Evolutionary conservation across 495 filamentous ascomycete species (phyloP).

Genomic region (Trichoderma orchidacearum): DNA sequence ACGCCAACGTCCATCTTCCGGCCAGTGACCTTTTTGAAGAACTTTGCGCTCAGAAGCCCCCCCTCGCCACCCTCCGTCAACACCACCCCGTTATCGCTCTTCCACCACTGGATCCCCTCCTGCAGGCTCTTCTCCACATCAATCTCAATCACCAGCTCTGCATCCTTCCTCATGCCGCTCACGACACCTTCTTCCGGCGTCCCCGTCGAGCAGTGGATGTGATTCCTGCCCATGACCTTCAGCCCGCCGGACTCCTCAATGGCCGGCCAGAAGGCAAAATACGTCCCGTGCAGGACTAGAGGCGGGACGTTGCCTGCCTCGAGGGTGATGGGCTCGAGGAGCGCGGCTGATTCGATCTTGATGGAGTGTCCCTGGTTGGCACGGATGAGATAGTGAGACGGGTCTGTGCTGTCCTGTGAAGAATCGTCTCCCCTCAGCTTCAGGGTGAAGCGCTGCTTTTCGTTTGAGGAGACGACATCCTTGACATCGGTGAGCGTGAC

Average conservation of each 20-base stretch:
- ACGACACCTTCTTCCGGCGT: conserved; percentile 50
- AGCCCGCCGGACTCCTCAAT: conserved; percentile 66
- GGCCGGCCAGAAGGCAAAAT: conserved; percentile 54
- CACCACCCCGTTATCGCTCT: conserved; percentile 72
- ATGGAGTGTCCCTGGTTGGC: conserved; percentile 86
- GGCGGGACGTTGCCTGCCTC: conserved; percentile 39
- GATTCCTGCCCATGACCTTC: conserved; percentile 64
- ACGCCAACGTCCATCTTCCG: conserved; percentile 42
- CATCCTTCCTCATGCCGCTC: conserved; percentile 72
- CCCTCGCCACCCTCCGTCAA: conserved; percentile 34
- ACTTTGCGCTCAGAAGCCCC: conserved; percentile 28
- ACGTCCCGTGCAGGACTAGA: conserved; percentile 76
- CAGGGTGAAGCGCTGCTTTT: conserved; percentile 81
- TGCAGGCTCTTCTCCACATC: conserved; percentile 53
- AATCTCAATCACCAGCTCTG: conserved; percentile 67
- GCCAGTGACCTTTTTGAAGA: conserved; percentile 43
- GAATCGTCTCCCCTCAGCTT: conserved; percentile 26
- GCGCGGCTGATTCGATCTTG: conserved; percentile 48
- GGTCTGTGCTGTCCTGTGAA: conserved; percentile 19
- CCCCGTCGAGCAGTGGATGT: conserved; percentile 75
- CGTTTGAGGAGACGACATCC: conserved; percentile 55
- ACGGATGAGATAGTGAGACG: conserved; percentile 71
- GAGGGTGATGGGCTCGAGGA: conserved; percentile 52
- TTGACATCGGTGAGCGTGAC: conserved; percentile 63
- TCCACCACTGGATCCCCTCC: conserved; percentile 62